Conservation (phyloP, 192 early-diverging fungal genomes). For the Dispira simplex region DNA sequence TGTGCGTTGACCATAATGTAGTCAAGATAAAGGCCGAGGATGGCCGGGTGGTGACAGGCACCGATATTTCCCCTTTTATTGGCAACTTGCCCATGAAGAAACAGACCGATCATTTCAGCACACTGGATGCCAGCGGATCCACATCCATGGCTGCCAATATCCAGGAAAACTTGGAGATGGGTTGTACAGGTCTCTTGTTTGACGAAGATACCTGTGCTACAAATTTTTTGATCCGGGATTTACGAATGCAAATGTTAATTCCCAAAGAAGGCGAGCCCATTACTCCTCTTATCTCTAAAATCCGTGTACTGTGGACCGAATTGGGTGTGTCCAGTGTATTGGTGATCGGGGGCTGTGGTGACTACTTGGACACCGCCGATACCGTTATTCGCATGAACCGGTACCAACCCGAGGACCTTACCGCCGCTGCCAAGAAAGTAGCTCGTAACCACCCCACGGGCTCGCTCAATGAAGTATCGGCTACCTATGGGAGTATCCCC, state of each 20-base stretch:
- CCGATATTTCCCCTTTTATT: slow-evolving; percentile 37
- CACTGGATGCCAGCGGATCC: slow-evolving; percentile 31
- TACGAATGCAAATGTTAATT: slow-evolving; percentile 34
- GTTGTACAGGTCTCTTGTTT: slow-evolving; percentile 23
- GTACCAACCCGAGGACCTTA: slow-evolving; percentile 26
- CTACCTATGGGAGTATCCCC: slow-evolving; percentile 13
- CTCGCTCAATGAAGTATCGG: background rate
- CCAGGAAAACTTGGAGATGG: slow-evolving; percentile 31
- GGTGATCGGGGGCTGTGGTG: slow-evolving; percentile 39
- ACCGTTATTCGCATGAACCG: slow-evolving; percentile 29
- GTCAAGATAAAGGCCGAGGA: slow-evolving; percentile 36
- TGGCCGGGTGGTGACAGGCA: slow-evolving; percentile 24
- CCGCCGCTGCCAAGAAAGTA: slow-evolving; percentile 19
- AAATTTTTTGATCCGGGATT: slow-evolving; percentile 40
- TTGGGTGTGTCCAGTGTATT: slow-evolving; percentile 25
- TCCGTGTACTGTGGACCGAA: slow-evolving; percentile 23
- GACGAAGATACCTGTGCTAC: slow-evolving; percentile 47
- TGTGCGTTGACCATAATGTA: slow-evolving; percentile 19
- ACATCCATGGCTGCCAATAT: slow-evolving; percentile 43
- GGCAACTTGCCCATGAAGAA: slow-evolving; percentile 30
- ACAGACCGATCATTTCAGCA: slow-evolving; percentile 24
- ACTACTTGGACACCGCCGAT: slow-evolving; percentile 37
- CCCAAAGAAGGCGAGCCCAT: slow-evolving; percentile 30
- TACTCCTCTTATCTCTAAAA: slow-evolving; percentile 33
- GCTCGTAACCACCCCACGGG: slow-evolving; percentile 18